Conservation (phyloP, 352 stramenopile species). For the Globisporangium okanoganense region DNA sequence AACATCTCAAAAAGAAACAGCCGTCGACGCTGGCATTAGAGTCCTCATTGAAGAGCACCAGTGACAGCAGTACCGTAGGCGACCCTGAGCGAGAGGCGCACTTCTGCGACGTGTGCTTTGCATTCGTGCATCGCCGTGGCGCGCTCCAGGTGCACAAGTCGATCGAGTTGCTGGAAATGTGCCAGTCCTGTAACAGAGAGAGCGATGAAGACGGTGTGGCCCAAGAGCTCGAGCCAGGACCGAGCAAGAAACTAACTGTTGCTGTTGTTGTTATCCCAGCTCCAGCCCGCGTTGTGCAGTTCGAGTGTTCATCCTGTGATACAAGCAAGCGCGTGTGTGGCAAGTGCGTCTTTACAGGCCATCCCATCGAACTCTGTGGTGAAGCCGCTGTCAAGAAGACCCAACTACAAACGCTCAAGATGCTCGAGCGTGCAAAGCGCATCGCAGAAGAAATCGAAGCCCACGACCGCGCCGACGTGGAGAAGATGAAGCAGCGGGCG, state of each 20-base stretch:
- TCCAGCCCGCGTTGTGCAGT: conserved; percentile 35
- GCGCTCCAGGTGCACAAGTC: conserved; percentile 38
- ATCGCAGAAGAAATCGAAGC: conserved; percentile 35
- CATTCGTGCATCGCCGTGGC: conserved; percentile 45
- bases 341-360: conserved; percentile 29
- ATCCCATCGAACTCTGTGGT: conserved; percentile 46
- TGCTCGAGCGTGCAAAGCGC: conserved; percentile 31
- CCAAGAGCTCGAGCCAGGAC: neutral
- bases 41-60: neutral
- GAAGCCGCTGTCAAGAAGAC: conserved; percentile 19
- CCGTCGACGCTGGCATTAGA: neutral
- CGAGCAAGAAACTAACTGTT: neutral
- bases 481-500: conserved; percentile 33
- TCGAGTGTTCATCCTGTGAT: conserved; percentile 32
- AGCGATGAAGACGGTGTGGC: neutral
- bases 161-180: conserved; percentile 41
- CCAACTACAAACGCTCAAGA: conserved; percentile 33
- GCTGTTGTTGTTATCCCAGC: neutral
- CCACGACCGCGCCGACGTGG: conserved; percentile 39
- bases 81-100: conserved; percentile 24
- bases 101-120: conserved; percentile 70
- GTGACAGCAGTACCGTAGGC: neutral
- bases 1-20: conserved; percentile 12
- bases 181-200: conserved; percentile 22
- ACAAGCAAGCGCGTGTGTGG: conserved; percentile 35